Evolutionary conservation across 306 rosid genomes (phyloP).

Genomic region (Vigna hirtella): DNA sequence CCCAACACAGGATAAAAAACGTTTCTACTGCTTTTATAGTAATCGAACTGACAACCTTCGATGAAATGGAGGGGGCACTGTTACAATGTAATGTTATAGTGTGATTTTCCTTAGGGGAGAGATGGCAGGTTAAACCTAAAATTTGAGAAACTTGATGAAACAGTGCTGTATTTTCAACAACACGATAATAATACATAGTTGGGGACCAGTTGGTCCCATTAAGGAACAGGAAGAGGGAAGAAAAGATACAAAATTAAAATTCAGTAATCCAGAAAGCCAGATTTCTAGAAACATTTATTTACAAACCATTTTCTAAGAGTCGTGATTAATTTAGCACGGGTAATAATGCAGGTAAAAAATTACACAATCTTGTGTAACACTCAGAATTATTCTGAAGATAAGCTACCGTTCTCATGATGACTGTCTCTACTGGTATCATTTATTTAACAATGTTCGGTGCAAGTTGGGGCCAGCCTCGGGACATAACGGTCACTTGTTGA

Average conservation of each 20-base stretch:
- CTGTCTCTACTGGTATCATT: constrained; percentile 10
- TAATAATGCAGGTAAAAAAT: constrained; percentile 1
- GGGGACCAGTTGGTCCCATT: constrained; percentile 11
- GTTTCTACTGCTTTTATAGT: too few relatives aligned
- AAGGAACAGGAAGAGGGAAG: neutral
- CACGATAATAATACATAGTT: neutral
- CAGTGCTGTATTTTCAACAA: constrained; percentile 13
- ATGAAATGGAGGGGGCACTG: neutral
- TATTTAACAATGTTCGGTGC: constrained; percentile 4
- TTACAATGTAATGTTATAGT: too few relatives aligned
- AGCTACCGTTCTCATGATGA: constrained; percentile 17
- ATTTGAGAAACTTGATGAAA: neutral
- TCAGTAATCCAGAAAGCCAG: neutral
- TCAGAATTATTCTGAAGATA: constrained; percentile 12
- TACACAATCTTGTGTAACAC: constrained; percentile 9
- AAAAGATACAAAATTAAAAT: neutral
- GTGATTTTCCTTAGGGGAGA: too few relatives aligned
- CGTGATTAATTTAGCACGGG: constrained; percentile 25
- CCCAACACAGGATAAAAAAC: neutral
- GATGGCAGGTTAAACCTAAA: too few relatives aligned
- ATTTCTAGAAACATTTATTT: constrained; percentile 21
- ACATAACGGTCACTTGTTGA: constrained; percentile 39
- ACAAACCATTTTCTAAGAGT: constrained; percentile 21
- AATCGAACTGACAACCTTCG: neutral
- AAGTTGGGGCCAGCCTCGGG: constrained; percentile 25